A percentile compares a stretch with the other conserved stretches of the same genome.
Evolutionary conservation across 2,329 filamentous ascomycete genomes (phyloP).

Genomic region (Bimuria novae-zelandiae): DNA sequence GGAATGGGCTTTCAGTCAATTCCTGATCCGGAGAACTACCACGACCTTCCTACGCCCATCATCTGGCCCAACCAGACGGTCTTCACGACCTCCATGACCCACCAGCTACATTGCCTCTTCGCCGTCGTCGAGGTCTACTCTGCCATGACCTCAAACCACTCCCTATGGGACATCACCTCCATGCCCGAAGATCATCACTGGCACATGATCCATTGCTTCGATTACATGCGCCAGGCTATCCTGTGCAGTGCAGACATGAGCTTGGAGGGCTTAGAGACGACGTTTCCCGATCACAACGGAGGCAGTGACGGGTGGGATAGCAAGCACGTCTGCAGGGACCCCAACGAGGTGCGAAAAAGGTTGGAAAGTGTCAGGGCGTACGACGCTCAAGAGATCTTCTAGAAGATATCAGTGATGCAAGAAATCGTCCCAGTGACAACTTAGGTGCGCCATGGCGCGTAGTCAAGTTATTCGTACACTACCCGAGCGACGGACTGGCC

Average conservation of each 20-base stretch:
- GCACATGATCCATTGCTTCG: constrained; percentile 46
- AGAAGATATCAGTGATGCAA: too few relatives aligned
- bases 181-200: constrained; percentile 41
- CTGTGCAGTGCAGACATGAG: constrained; percentile 39
- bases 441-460: too few relatives aligned
- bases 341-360: constrained; percentile 18
- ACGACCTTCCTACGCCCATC: constrained; percentile 41
- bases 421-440: too few relatives aligned
- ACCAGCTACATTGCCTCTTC: constrained; percentile 42
- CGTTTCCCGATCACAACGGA: constrained; percentile 42
- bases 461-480: too few relatives aligned
- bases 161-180: constrained; percentile 16
- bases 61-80: constrained; percentile 40
- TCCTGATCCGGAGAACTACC: constrained; percentile 31
- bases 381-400: constrained; percentile 42
- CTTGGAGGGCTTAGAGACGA: constrained; percentile 40
- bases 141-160: constrained; percentile 28
- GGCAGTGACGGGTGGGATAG: constrained; percentile 44
- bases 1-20: constrained; percentile 44
- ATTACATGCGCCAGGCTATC: constrained; percentile 44
- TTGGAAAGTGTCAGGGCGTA: constrained; percentile 38
- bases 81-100: constrained; percentile 42
- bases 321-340: constrained; percentile 37
- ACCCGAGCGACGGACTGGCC: too few relatives aligned
- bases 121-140: constrained; percentile 40